Evolutionary conservation across 192 early-diverging fungal genomes (phyloP).

Genomic region (Coemansia sp.): DNA sequence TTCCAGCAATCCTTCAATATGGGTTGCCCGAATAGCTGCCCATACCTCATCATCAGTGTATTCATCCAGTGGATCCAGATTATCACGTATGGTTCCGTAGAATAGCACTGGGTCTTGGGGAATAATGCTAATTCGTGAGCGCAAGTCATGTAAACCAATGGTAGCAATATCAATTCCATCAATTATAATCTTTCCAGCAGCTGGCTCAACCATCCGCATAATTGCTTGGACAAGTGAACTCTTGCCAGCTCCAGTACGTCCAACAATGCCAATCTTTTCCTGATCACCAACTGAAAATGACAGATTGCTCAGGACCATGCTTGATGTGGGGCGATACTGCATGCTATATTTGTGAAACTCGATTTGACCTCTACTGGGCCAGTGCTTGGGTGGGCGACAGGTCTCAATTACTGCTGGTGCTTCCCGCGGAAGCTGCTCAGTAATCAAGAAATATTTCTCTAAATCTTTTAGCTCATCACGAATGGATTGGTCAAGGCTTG

Average conservation of each 20-base stretch:
- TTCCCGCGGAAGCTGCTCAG: constrained; percentile 43
- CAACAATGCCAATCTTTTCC: constrained; percentile 81
- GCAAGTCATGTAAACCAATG: constrained; percentile 61
- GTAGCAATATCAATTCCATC: constrained; percentile 61
- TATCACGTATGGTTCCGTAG: constrained; percentile 63
- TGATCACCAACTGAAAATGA: constrained; percentile 56
- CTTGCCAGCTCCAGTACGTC: constrained; percentile 83
- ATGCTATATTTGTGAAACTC: constrained; percentile 37
- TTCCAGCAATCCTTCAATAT: constrained; percentile 43
- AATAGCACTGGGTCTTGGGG: constrained; percentile 73
- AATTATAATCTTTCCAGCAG: constrained; percentile 55
- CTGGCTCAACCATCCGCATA: constrained; percentile 67
- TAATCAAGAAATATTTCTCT: not conserved
- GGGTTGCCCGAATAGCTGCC: constrained; percentile 55
- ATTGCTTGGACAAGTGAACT: constrained; percentile 60
- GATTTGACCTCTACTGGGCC: constrained; percentile 72
- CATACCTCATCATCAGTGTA: constrained; percentile 66
- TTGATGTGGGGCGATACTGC: constrained; percentile 11
- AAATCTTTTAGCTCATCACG: not conserved
- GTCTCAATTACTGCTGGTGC: constrained; percentile 60
- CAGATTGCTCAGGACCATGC: constrained; percentile 40
- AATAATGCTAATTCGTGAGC: constrained; percentile 62
- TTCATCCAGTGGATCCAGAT: constrained; percentile 64
- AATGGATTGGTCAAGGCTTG: not conserved
- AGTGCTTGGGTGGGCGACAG: constrained; percentile 53